Base-by-base conservation (phyloP, 176 grass and related monocot genomes). In the Carex scoparia region DNA sequence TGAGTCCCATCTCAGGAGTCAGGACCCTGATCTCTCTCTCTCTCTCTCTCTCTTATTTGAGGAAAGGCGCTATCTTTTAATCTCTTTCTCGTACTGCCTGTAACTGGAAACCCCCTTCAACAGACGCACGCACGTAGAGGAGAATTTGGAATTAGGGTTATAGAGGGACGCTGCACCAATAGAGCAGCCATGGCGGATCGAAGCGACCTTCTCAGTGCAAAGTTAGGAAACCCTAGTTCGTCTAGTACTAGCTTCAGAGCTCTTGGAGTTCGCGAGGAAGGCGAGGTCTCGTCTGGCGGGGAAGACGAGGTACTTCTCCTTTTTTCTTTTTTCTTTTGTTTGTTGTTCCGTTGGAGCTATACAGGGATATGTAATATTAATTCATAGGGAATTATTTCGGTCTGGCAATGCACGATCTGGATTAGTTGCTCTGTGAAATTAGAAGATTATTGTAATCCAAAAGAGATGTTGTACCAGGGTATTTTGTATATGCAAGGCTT, bases 231-330 rank as follows among this genome's bases (percentile, higher is more conserved):
- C 79, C 54, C 79, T 81, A 62, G 79, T 61, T 63, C 59, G 15
- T 81, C 57, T 19, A 59, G 13, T 33, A 32, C 56, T 46, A 63
- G 16, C 14, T 40, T 63, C 4, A 62, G 79, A 49, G 15, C 48
- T 38, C 55, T 11, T 16, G 10, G 16, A 68, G 6, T 74, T 84
- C 92, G 90, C 19, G 90, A 94, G 86, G 92, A 92, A 69, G 88
- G 92, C 19, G 92, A 92, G 81, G 61, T 92, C 81, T 94, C 92
- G 13, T 92, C 90, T 61, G 90, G 90, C 75, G 86, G 79, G 27
- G 90, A 88, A 78, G 92, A 90, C 66, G 90, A 90, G 54, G 92
- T 91, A 79, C 73, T 23, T 27, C 72, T 4, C 32, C 0, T 9
- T 4, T 4, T 79, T 23, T 46, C 16, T 68, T 88, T 73, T 66